phyloP scores from a whole-genome alignment of 345 rosid species.

The Luvunga scandens region DNA sequence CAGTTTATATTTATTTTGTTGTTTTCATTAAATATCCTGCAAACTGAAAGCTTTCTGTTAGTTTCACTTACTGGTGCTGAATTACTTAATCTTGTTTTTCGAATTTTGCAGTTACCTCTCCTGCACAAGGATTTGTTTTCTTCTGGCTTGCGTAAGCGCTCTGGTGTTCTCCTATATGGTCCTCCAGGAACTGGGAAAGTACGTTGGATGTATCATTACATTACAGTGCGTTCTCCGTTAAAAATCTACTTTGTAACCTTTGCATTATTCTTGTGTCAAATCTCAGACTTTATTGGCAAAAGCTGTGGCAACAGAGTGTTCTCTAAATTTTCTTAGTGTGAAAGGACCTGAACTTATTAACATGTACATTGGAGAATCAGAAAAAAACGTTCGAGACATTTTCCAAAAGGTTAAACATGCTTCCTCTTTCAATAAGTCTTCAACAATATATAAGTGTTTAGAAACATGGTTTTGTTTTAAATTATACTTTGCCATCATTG shows the following conservation, averaged over 20 bases:
- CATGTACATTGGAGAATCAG: conserved; percentile 99
- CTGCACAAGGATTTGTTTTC: conserved; percentile 94
- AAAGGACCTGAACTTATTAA: conserved; percentile 98
- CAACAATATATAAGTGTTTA: not conserved
- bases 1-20: not conserved
- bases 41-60: not conserved
- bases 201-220: conserved; percentile 18
- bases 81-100: conserved; percentile 4
- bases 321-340: conserved; percentile 90
- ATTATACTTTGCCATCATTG: conserved; percentile 1
- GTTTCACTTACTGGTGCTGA: not conserved
- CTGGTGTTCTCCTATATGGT: conserved; percentile 96
- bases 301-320: conserved; percentile 99
- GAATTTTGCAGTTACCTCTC: conserved; percentile 63
- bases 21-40: not conserved
- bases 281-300: conserved; percentile 87
- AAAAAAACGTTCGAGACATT: conserved; percentile 93
- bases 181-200: conserved; percentile 99
- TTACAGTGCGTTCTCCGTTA: conserved; percentile 9
- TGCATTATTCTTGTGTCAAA: conserved; percentile 23
- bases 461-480: conserved; percentile 1
- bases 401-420: conserved; percentile 67
- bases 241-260: conserved; percentile 7
- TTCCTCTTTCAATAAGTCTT: conserved; percentile 11
- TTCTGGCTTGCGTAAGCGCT: conserved; percentile 92